phyloP scores from a whole-genome alignment of 208 protist genomes.

The Kentomonas sorsogonicus region DNA sequence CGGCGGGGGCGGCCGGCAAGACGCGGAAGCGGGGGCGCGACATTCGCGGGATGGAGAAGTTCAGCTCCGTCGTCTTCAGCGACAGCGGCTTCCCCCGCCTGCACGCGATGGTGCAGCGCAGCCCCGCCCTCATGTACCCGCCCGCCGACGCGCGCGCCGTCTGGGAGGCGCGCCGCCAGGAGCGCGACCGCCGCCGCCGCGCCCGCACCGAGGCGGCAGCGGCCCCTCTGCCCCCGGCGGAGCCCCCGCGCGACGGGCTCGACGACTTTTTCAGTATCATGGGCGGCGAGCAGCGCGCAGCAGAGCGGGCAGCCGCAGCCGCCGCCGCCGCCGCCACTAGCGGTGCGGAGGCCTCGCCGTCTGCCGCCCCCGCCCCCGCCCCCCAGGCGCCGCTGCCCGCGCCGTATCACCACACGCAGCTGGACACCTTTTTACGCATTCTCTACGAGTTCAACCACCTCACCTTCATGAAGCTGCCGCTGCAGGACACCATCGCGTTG shows the following conservation, averaged over 20 bases:
- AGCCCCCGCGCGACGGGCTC: not conserved
- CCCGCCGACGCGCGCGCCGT: too few relatives aligned
- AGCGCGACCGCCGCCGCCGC: slow-evolving; percentile 46
- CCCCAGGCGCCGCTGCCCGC: slow-evolving; percentile 23
- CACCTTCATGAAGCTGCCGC: slow-evolving; percentile 77
- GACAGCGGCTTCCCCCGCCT: slow-evolving; percentile 65
- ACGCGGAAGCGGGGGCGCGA: slow-evolving; percentile 69
- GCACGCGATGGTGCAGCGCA: slow-evolving; percentile 69
- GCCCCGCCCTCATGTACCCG: slow-evolving; percentile 78
- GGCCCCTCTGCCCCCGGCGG: not conserved
- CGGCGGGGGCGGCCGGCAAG: not conserved
- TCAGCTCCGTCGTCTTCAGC: slow-evolving; percentile 65
- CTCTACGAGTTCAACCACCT: slow-evolving; percentile 87
- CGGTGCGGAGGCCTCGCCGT: not conserved
- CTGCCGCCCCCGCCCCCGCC: not conserved
- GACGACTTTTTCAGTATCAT: not conserved
- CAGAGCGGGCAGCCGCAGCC: not conserved
- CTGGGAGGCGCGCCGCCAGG: slow-evolving; percentile 69
- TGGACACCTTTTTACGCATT: slow-evolving; percentile 63
- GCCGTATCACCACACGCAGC: slow-evolving; percentile 68
- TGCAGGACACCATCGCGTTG: slow-evolving; percentile 74
- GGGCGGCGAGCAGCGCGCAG: not conserved
- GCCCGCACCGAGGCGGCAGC: not conserved
- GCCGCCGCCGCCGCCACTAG: not conserved
- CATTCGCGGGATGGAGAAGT: slow-evolving; percentile 58